Evolutionary conservation across 768 basidiomycete genomes (phyloP), one percentile per base, ranked within the genome.

Genomic region (Russula abietina): DNA sequence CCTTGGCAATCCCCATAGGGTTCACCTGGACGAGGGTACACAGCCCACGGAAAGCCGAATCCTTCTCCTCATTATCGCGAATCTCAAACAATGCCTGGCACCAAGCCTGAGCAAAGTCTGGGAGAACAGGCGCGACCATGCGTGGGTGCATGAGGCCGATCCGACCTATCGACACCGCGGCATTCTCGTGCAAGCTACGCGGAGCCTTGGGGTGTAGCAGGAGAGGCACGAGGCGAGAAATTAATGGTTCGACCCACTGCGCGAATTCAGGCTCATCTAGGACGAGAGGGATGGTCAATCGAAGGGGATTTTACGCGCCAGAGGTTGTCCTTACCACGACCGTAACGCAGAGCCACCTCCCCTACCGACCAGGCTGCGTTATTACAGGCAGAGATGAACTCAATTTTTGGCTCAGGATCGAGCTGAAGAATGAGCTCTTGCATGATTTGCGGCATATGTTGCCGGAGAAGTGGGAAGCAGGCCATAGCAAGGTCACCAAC

Each of bases 291-390:
- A 52, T 8, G 14, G 45, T 46, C 51, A 60, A 55, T 52, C 16
- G 9, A 56, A 50, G 26, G 19, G 43, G 7, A 24, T 45, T 26
- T 45, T 24, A 30, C 19, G 24, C 14, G 49, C 24, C 4, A 68
- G 58, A 32, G 57, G 33, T 57, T 56, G 58, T 16, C 72, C 81
- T 60, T 71, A 89, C 91, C 88, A 67, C 84, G 79, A 57, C 93
- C 91, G 71, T 91, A 94, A 52, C 93, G 91, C 65, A 99, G 76
- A 9, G 97, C 93, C 36, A 99, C 93, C 75, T 99, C 97, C 49
- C 97, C 97, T 32, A 97, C 94, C n/a, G 93, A 94, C 97, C 97
- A 99, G 1, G 96, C 96, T 11, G 97, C 97, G 71, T 99, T 99
- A 75, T 99, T 99, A 73, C 93, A 95, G 6, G 96, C 97, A 68